Conservation (phyloP, 257 asterid genomes). For the Haberlea rhodopensis region DNA sequence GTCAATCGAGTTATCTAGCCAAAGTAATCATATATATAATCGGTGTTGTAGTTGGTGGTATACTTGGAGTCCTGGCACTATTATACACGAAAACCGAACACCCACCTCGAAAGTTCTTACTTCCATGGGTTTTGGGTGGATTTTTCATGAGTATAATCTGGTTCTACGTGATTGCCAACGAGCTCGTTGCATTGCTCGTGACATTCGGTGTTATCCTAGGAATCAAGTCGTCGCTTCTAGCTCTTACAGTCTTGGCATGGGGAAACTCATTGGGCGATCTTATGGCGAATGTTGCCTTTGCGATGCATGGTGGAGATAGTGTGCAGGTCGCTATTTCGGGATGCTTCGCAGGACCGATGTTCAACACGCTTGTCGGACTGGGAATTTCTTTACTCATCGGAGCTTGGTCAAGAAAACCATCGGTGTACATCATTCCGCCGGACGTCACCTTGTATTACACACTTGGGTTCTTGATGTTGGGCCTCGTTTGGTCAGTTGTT, state of each 20-base stretch:
- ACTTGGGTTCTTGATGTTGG: slow-evolving; percentile 50
- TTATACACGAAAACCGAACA: slow-evolving; percentile 39
- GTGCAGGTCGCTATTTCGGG: slow-evolving; percentile 87
- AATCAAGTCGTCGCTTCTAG: slow-evolving; percentile 57
- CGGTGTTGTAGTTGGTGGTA: slow-evolving; percentile 35
- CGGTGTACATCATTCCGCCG: slow-evolving; percentile 45
- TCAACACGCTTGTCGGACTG: slow-evolving; percentile 68
- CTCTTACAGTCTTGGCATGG: slow-evolving; percentile 75
- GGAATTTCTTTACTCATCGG: slow-evolving; percentile 70
- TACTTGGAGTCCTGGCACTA: slow-evolving; percentile 52
- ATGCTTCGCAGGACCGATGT: slow-evolving; percentile 86
- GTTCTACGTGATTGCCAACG: slow-evolving; percentile 77
- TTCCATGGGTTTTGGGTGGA: slow-evolving; percentile 79
- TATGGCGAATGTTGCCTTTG: slow-evolving; percentile 75
- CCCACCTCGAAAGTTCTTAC: slow-evolving; percentile 48
- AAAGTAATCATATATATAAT: slow-evolving; percentile 26
- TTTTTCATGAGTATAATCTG: slow-evolving; percentile 76
- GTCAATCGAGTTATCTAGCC: slow-evolving; percentile 12
- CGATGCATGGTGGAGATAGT: slow-evolving; percentile 54
- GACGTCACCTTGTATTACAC: slow-evolving; percentile 67
- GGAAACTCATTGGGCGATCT: slow-evolving; percentile 90
- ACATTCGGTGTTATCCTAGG: slow-evolving; percentile 55
- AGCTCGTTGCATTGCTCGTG: slow-evolving; percentile 67
- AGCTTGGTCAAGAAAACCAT: slow-evolving; percentile 54
- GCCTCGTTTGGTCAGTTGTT: slow-evolving; percentile 61